These are phyloP conservation scores for Knufia petricola DNA, from an alignment of 2,329 filamentous ascomycete genomes.

Conservation along the genomic window DNA sequence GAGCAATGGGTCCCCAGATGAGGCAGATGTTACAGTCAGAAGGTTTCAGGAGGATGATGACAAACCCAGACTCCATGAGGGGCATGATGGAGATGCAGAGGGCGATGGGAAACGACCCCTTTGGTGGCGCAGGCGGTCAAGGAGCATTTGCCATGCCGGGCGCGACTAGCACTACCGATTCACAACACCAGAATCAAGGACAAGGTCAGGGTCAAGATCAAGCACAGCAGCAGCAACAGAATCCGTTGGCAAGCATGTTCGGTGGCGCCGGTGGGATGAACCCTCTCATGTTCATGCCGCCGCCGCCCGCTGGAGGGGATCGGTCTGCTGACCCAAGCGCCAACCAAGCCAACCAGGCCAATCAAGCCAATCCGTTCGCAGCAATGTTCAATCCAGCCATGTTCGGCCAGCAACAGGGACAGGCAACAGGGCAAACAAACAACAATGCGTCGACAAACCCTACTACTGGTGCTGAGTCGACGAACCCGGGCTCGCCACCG, in stretches of 20 bases:
- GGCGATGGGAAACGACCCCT: conserved; percentile 40
- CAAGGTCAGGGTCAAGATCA: conserved; percentile 23
- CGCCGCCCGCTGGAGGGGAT: conserved; percentile 10
- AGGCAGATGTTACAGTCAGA: conserved; percentile 82
- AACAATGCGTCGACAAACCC: background rate
- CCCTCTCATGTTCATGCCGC: conserved; percentile 11
- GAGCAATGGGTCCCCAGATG: conserved; percentile 60
- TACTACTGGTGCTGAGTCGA: background rate
- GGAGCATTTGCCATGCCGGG: conserved; percentile 78
- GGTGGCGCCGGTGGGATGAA: conserved; percentile 26
- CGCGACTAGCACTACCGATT: conserved; percentile 70
- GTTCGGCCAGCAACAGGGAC: conserved; percentile 7
- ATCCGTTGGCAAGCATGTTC: conserved; percentile 2
- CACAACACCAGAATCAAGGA: conserved; percentile 22
- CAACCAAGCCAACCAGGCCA: conserved; percentile 54
- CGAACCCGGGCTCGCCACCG: conserved; percentile 24
- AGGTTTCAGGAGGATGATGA: conserved; percentile 84
- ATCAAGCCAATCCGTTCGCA: conserved; percentile 42
- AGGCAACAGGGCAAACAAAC: conserved; percentile 17
- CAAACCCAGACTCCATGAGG: conserved; percentile 74
- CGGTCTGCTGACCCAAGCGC: conserved; percentile 19
- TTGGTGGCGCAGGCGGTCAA: conserved; percentile 41
- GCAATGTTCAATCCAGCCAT: conserved; percentile 7
- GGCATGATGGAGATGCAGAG: conserved; percentile 76
- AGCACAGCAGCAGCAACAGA: conserved; percentile 7